A percentile compares a stretch with the other conserved stretches of the same genome.
phyloP scores from a whole-genome alignment of 2,329 filamentous ascomycete species.

The Aurifilum marmelostoma region DNA sequence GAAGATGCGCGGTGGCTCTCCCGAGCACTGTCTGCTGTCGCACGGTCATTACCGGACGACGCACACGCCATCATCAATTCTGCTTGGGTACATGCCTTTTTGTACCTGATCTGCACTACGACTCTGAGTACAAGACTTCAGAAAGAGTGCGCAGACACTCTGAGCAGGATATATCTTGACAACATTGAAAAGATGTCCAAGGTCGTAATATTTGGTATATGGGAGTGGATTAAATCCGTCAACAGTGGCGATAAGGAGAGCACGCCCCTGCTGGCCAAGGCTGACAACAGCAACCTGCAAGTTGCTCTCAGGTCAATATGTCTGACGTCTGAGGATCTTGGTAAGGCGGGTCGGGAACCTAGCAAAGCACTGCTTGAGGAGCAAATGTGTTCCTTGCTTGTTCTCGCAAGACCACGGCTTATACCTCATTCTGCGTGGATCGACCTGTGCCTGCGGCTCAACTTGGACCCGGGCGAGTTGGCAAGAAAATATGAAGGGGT shows the following conservation, averaged over 20 bases:
- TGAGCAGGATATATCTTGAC: conserved; percentile 68
- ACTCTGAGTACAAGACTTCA: conserved; percentile 64
- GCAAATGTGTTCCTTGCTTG: conserved; percentile 76
- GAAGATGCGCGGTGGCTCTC: conserved; percentile 81
- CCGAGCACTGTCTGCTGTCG: conserved; percentile 67
- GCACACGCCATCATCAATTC: conserved; percentile 54
- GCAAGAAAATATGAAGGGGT: conserved; percentile 65
- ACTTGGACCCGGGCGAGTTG: conserved; percentile 80
- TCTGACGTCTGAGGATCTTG: conserved; percentile 55
- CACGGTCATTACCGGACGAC: conserved; percentile 56
- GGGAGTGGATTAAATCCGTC: conserved; percentile 75
- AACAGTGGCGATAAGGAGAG: conserved; percentile 78
- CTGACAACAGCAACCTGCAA: conserved; percentile 66
- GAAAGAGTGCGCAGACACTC: conserved; percentile 60
- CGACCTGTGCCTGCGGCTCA: conserved; percentile 77
- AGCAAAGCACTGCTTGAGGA: conserved; percentile 57
- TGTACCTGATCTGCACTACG: conserved; percentile 74
- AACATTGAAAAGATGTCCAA: conserved; percentile 61
- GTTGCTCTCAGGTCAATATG: conserved; percentile 66
- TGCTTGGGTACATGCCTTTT: conserved; percentile 82
- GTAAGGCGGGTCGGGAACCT: conserved; percentile 49
- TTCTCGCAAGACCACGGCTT: conserved; percentile 77
- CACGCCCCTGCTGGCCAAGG: conserved; percentile 66
- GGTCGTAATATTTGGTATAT: conserved; percentile 73
- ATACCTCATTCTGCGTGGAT: conserved; percentile 87